Evolutionary conservation across 352 stramenopile species (phyloP).

Genomic region (Plasmopara halstedii): DNA sequence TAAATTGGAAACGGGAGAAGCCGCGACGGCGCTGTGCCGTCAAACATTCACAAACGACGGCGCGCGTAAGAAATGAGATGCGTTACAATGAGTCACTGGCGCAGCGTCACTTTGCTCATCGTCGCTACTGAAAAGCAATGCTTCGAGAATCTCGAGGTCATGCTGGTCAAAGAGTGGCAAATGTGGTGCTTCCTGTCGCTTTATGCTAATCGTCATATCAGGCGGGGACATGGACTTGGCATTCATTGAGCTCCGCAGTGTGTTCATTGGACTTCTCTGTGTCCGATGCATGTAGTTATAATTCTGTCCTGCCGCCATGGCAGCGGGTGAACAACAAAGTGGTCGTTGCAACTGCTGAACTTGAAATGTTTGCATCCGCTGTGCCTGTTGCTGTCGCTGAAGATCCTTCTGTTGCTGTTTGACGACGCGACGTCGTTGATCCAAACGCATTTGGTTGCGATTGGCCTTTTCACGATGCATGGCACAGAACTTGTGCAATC

Average conservation of each 20-base stretch:
- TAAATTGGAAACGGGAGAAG: constrained; percentile 15
- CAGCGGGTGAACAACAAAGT: constrained; percentile 8
- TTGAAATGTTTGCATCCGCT: constrained; percentile 24
- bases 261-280: constrained; percentile 6
- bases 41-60: constrained; percentile 33
- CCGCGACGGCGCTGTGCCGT: constrained; percentile 18
- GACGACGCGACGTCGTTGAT: constrained; percentile 43
- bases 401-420: constrained; percentile 44
- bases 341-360: constrained; percentile 18
- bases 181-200: constrained; percentile 5
- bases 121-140: constrained; percentile 47
- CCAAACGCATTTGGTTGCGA: constrained; percentile 63
- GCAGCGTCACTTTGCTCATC: constrained; percentile 27
- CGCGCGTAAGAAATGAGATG: constrained; percentile 15
- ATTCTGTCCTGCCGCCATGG: constrained; percentile 27
- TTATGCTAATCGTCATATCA: constrained; percentile 19
- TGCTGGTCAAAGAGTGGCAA: constrained; percentile 33
- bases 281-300: constrained; percentile 16
- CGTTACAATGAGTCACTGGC: constrained; percentile 16
- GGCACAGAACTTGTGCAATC: constrained; percentile 68
- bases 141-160: constrained; percentile 46
- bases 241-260: constrained; percentile 5
- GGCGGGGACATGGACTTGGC: constrained; percentile 17
- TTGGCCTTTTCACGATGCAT: constrained; percentile 67
- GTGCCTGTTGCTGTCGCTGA: constrained; percentile 30